Conservation (phyloP, 2,329 filamentous ascomycete genomes). For the Eurotiales sp. region DNA sequence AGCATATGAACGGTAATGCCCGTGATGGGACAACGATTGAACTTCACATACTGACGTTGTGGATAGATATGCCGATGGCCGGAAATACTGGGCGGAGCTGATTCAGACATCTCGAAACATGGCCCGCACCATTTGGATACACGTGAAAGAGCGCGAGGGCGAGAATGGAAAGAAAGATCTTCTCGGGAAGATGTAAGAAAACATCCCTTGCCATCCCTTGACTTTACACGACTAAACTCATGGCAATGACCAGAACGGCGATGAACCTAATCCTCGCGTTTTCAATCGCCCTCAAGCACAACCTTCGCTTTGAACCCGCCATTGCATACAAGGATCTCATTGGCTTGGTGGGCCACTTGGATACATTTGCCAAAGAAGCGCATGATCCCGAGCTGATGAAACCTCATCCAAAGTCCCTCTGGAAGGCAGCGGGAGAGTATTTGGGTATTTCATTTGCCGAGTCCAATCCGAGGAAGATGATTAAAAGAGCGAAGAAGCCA, state of each 20-base stretch:
- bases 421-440: constrained; percentile 67
- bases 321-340: constrained; percentile 71
- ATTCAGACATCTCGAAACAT: constrained; percentile 55
- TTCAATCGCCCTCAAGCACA: constrained; percentile 74
- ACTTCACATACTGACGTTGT: not conserved
- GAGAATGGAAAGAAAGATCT: constrained; percentile 62
- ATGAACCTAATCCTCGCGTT: constrained; percentile 78
- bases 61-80: constrained; percentile 55
- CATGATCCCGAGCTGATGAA: constrained; percentile 39
- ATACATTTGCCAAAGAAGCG: constrained; percentile 67
- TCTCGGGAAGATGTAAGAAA: constrained; percentile 59
- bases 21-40: constrained; percentile 13
- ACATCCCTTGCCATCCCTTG: not conserved
- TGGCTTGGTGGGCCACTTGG: constrained; percentile 66
- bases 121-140: constrained; percentile 76
- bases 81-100: constrained; percentile 60
- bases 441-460: constrained; percentile 72
- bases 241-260: constrained; percentile 47
- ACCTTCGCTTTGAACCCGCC: constrained; percentile 78
- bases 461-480: constrained; percentile 71
- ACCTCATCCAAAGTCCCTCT: constrained; percentile 46
- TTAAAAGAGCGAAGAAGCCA: constrained; percentile 69
- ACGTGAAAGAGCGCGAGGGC: constrained; percentile 59
- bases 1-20: constrained; percentile 72
- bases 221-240: not conserved